phyloP scores from a whole-genome alignment of 106 monocot genomes.

The Gastrodia elata region DNA sequence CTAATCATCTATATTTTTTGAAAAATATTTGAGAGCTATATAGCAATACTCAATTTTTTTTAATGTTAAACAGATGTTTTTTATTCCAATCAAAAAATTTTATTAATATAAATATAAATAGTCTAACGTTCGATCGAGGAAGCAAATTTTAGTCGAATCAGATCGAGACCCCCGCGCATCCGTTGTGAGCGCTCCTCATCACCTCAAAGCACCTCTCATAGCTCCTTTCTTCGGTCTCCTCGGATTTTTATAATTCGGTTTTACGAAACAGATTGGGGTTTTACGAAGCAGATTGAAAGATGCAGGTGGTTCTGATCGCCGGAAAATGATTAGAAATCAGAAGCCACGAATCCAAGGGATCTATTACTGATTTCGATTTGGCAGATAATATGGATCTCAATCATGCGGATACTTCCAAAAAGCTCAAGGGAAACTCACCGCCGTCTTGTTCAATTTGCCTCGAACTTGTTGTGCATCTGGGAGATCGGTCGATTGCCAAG shows the following conservation, averaged over 20 bases:
- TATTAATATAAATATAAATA: no score
- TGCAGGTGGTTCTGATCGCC: not conserved
- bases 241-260: not conserved
- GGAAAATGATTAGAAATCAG: not conserved
- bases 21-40: no score
- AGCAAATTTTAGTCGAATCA: no score
- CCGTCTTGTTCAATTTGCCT: conserved; percentile 51
- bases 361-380: conserved; percentile 10
- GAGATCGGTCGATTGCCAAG: conserved; percentile 36
- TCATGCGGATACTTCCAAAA: not conserved
- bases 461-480: conserved; percentile 26
- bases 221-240: not conserved
- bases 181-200: no score
- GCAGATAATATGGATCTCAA: conserved; percentile 31
- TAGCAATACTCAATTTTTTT: no score
- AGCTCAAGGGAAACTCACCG: conserved; percentile 7
- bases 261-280: not conserved
- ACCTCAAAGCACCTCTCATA: no score
- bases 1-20: no score
- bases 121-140: no score
- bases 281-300: not conserved
- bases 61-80: no score
- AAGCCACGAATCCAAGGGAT: conserved; percentile 1
- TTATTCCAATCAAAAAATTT: no score
- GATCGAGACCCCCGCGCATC: no score